Evolutionary conservation across 352 stramenopile genomes (phyloP), one percentile per base, ranked within the genome.

Genomic region (Phytophthora lateralis): DNA sequence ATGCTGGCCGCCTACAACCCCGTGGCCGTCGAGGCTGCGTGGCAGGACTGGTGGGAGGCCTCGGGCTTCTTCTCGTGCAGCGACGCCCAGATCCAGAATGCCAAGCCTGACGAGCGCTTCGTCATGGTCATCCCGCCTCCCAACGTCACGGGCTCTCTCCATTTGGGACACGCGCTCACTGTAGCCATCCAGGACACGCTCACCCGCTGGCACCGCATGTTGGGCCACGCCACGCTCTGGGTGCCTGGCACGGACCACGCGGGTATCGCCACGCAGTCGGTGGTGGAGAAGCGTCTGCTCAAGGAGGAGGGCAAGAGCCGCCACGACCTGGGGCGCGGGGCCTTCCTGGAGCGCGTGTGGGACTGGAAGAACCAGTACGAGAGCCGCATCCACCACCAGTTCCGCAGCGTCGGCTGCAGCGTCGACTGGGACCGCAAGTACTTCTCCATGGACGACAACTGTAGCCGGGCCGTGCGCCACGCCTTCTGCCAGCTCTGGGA

Each of bases 371-470:
- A 98, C 61, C 75, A 95, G 66, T 95, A 95, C 70, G 83, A 94
- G 63, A 79, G 55, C 42, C 85, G 84, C 55, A 96, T 95, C 70
- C 84, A 93, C 60, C 83, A 90, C 73, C 88, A 94, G 61, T 93
- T 95, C 63, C 83, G 81, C 59, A 89, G 82, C 63, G 87, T 99
- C 15, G 98, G 97, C 34, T 97, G 85, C 60, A 97, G 80, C 24
- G 96, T 99, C 12, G 98, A 99, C 85, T 99, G 97, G 97, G 87
- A 86, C 52, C 83, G 97, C 38, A 89, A 98, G 66, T 97, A 98
- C 57, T 99, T 99, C 59, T 99, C 98, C 21, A 99, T 99, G 97
- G 97, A 99, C 73, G 91, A 98, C 41, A 98, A 98, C 61, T 97
- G 98, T 60, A 98, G 86, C 63, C 91, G 88, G 45, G 97, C 97